phyloP scores from a whole-genome alignment of 2,329 filamentous ascomycete species.

The Alternaria hordeiaustralica region DNA sequence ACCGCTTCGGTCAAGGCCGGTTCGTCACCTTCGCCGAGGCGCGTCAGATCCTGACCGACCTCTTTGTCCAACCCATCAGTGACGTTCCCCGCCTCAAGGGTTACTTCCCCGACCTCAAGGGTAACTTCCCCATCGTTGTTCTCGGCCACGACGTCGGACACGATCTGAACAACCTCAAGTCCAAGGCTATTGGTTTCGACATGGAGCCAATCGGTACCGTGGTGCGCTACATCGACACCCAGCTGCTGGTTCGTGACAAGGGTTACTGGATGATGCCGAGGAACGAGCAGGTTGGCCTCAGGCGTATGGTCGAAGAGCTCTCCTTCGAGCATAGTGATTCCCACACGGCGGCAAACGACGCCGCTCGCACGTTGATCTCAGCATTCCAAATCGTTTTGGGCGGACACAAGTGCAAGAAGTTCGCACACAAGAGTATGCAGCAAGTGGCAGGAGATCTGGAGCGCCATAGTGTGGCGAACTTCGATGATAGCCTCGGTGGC shows the following conservation, averaged over 20 bases:
- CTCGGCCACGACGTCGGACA: conserved; percentile 31
- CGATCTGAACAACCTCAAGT: conserved; percentile 26
- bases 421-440: neutral
- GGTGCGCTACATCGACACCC: conserved; percentile 32
- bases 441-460: conserved; percentile 13
- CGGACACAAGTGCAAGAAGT: neutral
- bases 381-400: conserved; percentile 26
- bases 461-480: conserved; percentile 7
- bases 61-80: conserved; percentile 21
- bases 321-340: conserved; percentile 23
- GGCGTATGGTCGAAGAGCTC: conserved; percentile 6
- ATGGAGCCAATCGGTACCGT: conserved; percentile 12
- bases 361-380: conserved; percentile 29
- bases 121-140: conserved; percentile 27
- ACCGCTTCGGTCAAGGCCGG: conserved; percentile 29
- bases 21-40: conserved; percentile 24
- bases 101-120: conserved; percentile 10
- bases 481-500: conserved; percentile 9
- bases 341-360: conserved; percentile 33
- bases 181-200: conserved; percentile 21
- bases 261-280: neutral
- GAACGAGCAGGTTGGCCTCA: conserved; percentile 19
- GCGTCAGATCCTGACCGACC: conserved; percentile 12
- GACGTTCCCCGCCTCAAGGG: conserved; percentile 4
- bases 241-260: conserved; percentile 21